phyloP scores from a whole-genome alignment of 441 rosid species.

The Populus hybrid region DNA sequence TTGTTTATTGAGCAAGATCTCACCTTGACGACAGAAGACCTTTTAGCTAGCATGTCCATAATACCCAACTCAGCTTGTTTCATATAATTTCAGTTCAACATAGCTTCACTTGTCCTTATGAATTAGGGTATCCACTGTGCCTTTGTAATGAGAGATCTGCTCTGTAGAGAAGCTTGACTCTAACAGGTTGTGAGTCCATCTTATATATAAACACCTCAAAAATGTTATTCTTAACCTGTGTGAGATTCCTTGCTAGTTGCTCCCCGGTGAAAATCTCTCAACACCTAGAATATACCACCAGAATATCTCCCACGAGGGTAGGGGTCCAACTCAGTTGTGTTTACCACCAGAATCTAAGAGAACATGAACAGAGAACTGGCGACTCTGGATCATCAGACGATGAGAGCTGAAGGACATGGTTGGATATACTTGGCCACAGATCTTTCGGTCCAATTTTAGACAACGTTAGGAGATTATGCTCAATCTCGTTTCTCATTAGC shows the following conservation, averaged over 20 bases:
- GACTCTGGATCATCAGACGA: conserved; percentile 32
- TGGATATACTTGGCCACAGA: conserved; percentile 84
- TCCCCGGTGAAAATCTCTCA: too few relatives aligned
- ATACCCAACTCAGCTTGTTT: conserved; percentile 54
- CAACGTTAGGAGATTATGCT: conserved; percentile 39
- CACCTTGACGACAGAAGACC: conserved; percentile 74
- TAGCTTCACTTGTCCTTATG: not conserved
- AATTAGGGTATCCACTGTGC: not conserved
- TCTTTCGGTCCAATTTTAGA: conserved; percentile 54
- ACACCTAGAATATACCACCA: not conserved
- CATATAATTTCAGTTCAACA: not conserved
- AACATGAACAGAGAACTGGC: conserved; percentile 44
- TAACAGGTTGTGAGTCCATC: too few relatives aligned
- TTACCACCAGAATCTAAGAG: conserved; percentile 85
- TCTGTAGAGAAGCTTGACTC: too few relatives aligned
- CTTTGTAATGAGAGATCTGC: too few relatives aligned
- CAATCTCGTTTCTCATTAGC: conserved; percentile 53
- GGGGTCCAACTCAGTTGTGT: not conserved
- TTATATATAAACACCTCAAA: too few relatives aligned
- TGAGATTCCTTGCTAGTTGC: too few relatives aligned
- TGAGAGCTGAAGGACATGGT: conserved; percentile 52
- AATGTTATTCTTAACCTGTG: too few relatives aligned
- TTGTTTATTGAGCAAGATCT: conserved; percentile 2
- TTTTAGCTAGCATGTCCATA: conserved; percentile 49
- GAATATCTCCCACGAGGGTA: too few relatives aligned